These are phyloP conservation scores for Pythium myriotylum DNA, from an alignment of 352 stramenopile genomes.

Conservation along the genomic window DNA sequence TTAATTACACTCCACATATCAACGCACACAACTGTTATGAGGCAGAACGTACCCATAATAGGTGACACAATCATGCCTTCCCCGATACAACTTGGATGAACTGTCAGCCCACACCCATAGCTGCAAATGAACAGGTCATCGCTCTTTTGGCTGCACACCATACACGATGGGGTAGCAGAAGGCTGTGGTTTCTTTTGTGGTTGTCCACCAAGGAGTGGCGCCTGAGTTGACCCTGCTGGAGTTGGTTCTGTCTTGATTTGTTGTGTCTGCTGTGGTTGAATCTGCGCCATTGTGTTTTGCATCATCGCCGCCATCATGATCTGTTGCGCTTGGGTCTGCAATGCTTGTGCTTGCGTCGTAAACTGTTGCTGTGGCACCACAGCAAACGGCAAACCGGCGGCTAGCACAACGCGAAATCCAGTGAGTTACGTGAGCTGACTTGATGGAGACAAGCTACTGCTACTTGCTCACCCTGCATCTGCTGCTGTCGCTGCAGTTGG, in stretches of 20 bases:
- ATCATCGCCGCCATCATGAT: constrained; percentile 26
- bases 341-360: not conserved
- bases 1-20: not conserved
- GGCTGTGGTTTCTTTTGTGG: constrained; percentile 13
- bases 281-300: constrained; percentile 12
- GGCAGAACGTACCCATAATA: constrained; percentile 1
- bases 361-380: constrained; percentile 7
- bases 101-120: constrained; percentile 59
- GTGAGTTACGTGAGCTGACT: not conserved
- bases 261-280: constrained; percentile 9
- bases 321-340: constrained; percentile 20
- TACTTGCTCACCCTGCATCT: constrained; percentile 11
- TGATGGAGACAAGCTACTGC: too few relatives aligned
- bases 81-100: constrained; percentile 61
- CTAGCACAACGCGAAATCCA: not conserved
- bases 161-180: constrained; percentile 34
- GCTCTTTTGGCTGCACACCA: constrained; percentile 54
- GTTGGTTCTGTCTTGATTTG: constrained; percentile 8
- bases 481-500: constrained; percentile 17
- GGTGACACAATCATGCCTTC: constrained; percentile 50
- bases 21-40: constrained; percentile 1
- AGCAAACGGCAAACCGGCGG: constrained; percentile 1
- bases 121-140: constrained; percentile 57
- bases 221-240: not conserved
- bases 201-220: constrained; percentile 3